phyloP scores from a whole-genome alignment of 2,329 filamentous ascomycete genomes.

The Arachnomyces sp. region DNA sequence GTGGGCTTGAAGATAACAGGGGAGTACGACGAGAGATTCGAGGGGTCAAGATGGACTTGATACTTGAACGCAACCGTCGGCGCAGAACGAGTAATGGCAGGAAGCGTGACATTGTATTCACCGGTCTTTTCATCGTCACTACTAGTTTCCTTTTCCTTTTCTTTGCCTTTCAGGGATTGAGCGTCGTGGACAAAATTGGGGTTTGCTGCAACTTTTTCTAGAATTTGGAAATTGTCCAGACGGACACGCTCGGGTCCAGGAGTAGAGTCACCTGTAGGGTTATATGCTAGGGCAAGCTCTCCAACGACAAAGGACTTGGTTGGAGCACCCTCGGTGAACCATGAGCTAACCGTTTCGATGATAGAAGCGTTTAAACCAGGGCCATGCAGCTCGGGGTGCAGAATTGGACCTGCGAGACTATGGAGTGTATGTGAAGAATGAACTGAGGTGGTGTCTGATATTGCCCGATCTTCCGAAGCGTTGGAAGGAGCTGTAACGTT shows the following conservation, averaged over 20 bases:
- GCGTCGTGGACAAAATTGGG: constrained; percentile 76
- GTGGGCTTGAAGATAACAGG: constrained; percentile 66
- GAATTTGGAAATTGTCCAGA: constrained; percentile 76
- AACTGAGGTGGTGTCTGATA: constrained; percentile 83
- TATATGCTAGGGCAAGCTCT: constrained; percentile 83
- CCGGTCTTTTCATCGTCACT: constrained; percentile 56
- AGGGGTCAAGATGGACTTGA: constrained; percentile 65
- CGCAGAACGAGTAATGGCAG: constrained; percentile 59
- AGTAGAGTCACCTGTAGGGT: constrained; percentile 35
- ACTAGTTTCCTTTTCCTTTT: constrained; percentile 17
- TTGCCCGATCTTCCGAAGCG: constrained; percentile 57
- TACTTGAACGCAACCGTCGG: constrained; percentile 82
- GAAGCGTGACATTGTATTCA: constrained; percentile 69
- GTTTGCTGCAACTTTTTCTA: constrained; percentile 91
- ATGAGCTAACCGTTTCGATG: constrained; percentile 82
- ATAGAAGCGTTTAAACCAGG: constrained; percentile 81
- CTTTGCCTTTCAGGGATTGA: constrained; percentile 5
- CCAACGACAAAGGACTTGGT: constrained; percentile 70
- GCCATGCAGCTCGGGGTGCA: constrained; percentile 73
- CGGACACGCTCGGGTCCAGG: constrained; percentile 57
- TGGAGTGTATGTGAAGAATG: constrained; percentile 77
- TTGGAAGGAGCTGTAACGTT: constrained; percentile 44
- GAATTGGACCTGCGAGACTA: constrained; percentile 58
- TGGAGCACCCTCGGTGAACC: constrained; percentile 66
- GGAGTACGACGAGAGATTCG: constrained; percentile 51